Base-by-base conservation (phyloP, 208 protist genomes). In the Jaenimonas drosophilae region DNA sequence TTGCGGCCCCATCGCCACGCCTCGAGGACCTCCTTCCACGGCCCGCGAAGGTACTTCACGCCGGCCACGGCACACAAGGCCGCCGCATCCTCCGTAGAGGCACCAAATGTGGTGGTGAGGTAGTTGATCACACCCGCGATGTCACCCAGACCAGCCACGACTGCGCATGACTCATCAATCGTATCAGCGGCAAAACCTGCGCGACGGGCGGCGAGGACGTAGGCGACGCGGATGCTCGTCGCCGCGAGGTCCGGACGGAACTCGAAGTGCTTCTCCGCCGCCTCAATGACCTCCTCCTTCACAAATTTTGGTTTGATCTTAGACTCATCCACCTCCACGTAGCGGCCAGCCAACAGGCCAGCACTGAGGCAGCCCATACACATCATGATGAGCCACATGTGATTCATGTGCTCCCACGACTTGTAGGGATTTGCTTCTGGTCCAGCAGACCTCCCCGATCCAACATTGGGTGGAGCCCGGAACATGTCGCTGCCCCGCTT, bases 341-440 rank as follows among this genome's bases (percentile, higher is more conserved):
- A 52, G 39, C 73, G 69, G 0, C 82, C 82, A 2, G 77, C 82
- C 0, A 81, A 56, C 38, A 70, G 53, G 12, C 82, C 82, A 7
- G 75, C 77, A 21, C 64, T 66, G 23, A 87, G 69, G 57, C 82
- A 91, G 40, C 75, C 77, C 12, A 71, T 30, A 44, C 82, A 91
- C 78, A 86, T 88, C 17, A 88, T 36, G 24, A 87, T 49, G 7
- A 91, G 64, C 82, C 76, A 91, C 30, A 55, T 82, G 64, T 91
- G 82, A 46, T 63, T 91, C 37, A 91, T 49, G 56, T 91, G 82
- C 48, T 86, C 67, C 77, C 82, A 87, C 27, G 82, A 91, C 54
- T 91, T 91, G 67, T 72, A 91, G 11, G 82, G 82, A 37, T 91
- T 91, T 27, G 82, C 82, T 39, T 77, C 59, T 12, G 67, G 60